Evolutionary conservation across 768 basidiomycete species (phyloP), one percentile per base, ranked within the genome.

Genomic region (Suillus cothurnatus): DNA sequence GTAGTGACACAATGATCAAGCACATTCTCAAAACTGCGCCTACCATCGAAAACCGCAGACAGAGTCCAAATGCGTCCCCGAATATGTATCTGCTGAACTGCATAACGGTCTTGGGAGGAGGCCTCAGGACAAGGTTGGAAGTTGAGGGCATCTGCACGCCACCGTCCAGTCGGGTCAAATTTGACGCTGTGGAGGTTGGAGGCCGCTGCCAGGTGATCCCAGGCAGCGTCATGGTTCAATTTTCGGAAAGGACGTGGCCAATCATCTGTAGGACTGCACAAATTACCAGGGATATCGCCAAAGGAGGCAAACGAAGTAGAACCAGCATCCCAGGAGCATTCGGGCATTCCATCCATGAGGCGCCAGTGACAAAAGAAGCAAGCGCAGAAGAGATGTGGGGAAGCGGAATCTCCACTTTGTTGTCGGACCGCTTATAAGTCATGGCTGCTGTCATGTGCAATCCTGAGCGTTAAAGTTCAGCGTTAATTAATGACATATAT

Each of bases 41-140:
- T 69, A 85, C 89, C 89, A 73, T 90, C 89, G 70, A 90, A 90
- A 41, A 90, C 88, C 56, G 86, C 89, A 1, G 87, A 88, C 67
- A 90, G 81, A n/a, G 81, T 80, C 88, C 89, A 90, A 58, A 78
- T 74, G 36, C 79, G 82, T 17, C 86, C 88, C 58, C 80, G 80
- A 61, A 90, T 77, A 52, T 86, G 78, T 63, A 89, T 78, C 69
- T 83, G 81, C 9, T 84, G 84, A 63, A 88, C 81, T 36, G 87
- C 82, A 67, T 88, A 88, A 64, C 89, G 81, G 69, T 90, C 89
- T 76, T 90, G 89, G 1, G 86, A 89, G 66, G 74, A 78, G 23
- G 82, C 80, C 11, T 74, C 78, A 0, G 79, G 77, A 43, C 85
- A 88, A 4, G 89, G 89, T 67, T 90, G 89, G 65, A 90, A 90